phyloP scores from a whole-genome alignment of 1,139 yeast species.

The Eremothecium cymbalariae region DNA sequence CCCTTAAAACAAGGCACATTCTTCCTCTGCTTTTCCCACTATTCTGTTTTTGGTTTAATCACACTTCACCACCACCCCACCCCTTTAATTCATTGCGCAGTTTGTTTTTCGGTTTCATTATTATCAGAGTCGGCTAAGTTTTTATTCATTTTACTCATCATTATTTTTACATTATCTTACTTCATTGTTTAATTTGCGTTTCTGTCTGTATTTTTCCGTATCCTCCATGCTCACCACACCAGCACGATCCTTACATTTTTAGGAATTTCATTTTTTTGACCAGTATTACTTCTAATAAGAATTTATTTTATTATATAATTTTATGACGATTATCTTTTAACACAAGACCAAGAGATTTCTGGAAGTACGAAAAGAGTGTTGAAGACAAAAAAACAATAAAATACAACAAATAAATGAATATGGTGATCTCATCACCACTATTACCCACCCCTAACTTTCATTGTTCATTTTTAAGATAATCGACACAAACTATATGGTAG shows the following conservation, averaged over 20 bases:
- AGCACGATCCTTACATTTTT: too few relatives aligned
- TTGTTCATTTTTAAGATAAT: too few relatives aligned
- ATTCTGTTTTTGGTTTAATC: slow-evolving; percentile 4
- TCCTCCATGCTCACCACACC: too few relatives aligned
- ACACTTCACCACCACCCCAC: slow-evolving; percentile 1
- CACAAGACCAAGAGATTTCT: slow-evolving; percentile 1
- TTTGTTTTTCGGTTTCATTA: slow-evolving; percentile 1
- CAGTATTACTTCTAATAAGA: too few relatives aligned
- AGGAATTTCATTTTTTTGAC: too few relatives aligned
- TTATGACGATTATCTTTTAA: slow-evolving; percentile 1
- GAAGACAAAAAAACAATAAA: too few relatives aligned
- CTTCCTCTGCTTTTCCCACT: slow-evolving; percentile 4
- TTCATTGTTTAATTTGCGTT: slow-evolving; percentile 6
- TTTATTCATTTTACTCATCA: neutral
- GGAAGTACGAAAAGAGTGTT: neutral
- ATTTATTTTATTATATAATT: neutral
- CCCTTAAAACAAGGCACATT: neutral
- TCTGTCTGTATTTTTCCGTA: slow-evolving; percentile 1
- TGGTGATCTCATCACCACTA: too few relatives aligned
- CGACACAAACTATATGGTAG: too few relatives aligned
- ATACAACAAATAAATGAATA: too few relatives aligned
- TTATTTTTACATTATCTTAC: neutral
- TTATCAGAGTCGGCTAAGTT: slow-evolving; percentile 5
- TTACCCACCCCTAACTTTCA: too few relatives aligned
- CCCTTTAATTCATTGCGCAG: slow-evolving; percentile 6